A percentile compares a stretch with the other conserved stretches of the same genome.
phyloP scores from a whole-genome alignment of 108 stramenopile genomes.

The Nitzschia palea region DNA sequence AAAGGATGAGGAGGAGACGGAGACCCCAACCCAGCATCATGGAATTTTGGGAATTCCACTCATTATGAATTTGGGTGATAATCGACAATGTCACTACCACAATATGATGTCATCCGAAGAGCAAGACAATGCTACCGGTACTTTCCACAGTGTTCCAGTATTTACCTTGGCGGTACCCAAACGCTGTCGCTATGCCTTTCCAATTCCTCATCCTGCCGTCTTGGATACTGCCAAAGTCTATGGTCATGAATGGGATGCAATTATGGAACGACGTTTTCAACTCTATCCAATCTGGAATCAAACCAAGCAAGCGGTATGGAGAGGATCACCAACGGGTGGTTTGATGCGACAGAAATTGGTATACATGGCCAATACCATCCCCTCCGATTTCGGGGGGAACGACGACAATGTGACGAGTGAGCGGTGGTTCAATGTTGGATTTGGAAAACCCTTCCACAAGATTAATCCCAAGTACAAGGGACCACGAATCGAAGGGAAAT shows the following conservation, averaged over 20 bases:
- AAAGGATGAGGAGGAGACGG: too few relatives aligned
- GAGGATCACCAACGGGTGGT: neutral
- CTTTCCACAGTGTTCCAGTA: neutral
- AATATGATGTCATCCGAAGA: neutral
- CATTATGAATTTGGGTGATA: neutral
- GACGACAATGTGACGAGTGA: neutral
- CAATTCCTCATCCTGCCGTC: neutral
- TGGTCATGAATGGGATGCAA: neutral
- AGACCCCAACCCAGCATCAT: neutral
- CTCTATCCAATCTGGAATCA: neutral
- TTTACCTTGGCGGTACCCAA: neutral
- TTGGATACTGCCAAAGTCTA: neutral
- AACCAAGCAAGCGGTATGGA: slow-evolving; percentile 1
- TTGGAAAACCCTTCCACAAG: neutral
- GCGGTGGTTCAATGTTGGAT: neutral
- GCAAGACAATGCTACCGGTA: neutral
- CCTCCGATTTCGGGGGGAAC: neutral
- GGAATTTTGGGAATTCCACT: neutral
- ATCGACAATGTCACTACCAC: neutral
- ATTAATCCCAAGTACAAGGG: neutral
- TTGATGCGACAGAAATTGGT: neutral
- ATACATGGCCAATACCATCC: neutral
- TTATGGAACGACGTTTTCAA: neutral
- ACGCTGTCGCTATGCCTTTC: neutral
- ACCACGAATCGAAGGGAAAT: neutral